A percentile compares a stretch with the other conserved stretches of the same genome.
Conservation (phyloP, 2,329 filamentous ascomycete species). For the Colletotrichum incanum region DNA sequence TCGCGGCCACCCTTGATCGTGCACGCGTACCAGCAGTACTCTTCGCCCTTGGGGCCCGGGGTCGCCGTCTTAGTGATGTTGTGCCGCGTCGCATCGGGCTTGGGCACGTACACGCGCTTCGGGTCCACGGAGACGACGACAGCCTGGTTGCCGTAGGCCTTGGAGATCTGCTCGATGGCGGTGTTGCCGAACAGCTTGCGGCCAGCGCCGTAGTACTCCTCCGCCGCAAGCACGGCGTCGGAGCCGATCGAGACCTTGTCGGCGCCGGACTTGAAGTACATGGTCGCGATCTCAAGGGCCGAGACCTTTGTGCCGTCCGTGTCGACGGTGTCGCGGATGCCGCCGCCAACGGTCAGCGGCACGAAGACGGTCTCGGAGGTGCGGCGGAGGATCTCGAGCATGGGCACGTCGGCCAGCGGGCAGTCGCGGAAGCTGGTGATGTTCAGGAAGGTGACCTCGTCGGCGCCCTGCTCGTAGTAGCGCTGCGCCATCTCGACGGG, state of each 20-base stretch:
- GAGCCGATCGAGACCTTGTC: slow-evolving; percentile 98
- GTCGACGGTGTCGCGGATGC: slow-evolving; percentile 93
- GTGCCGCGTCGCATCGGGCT: slow-evolving; percentile 80
- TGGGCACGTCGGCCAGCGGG: slow-evolving; percentile 90
- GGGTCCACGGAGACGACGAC: slow-evolving; percentile 97
- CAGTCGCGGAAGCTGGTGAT: slow-evolving; percentile 98
- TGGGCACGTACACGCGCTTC: slow-evolving; percentile 88
- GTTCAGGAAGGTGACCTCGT: slow-evolving; percentile 98
- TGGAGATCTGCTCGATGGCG: slow-evolving; percentile 94
- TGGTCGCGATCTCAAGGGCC: slow-evolving; percentile 91
- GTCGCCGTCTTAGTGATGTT: slow-evolving; percentile 78
- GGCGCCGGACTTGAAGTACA: slow-evolving; percentile 97
- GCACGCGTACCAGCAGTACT: slow-evolving; percentile 96
- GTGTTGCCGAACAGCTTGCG: slow-evolving; percentile 83
- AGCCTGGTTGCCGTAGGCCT: slow-evolving; percentile 95
- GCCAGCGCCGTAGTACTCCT: slow-evolving; percentile 86
- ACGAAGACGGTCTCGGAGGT: slow-evolving; percentile 96
- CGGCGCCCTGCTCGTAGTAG: slow-evolving; percentile 97
- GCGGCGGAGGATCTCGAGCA: slow-evolving; percentile 92
- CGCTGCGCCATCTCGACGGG: slow-evolving; percentile 93
- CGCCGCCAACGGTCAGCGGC: slow-evolving; percentile 93
- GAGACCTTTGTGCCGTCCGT: slow-evolving; percentile 89
- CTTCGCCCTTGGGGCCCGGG: slow-evolving; percentile 83
- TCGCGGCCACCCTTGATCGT: slow-evolving; percentile 97
- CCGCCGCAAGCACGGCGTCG: slow-evolving; percentile 92